A percentile compares a stretch with the other conserved stretches of the same genome.
Conservation (phyloP, 345 rosid species). For the Brassica incana region DNA sequence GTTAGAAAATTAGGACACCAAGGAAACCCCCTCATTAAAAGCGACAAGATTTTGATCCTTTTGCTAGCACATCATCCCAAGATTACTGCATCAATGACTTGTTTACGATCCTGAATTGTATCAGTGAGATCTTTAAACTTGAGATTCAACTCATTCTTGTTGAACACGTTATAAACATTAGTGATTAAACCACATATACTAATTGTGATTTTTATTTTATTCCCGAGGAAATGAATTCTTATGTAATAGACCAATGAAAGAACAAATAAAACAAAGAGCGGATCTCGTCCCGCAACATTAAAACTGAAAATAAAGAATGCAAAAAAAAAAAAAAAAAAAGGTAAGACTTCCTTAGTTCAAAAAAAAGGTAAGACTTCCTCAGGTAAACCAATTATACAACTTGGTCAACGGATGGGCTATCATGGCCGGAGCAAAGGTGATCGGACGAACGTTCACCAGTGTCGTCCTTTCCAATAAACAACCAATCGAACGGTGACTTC, state of each 20-base stretch:
- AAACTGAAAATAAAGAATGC: not conserved
- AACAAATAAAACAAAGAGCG: not conserved
- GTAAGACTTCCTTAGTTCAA: not conserved
- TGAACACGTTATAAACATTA: not conserved
- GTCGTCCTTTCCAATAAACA: constrained; percentile 35
- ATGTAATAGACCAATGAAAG: too few relatives aligned
- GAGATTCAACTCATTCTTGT: not conserved
- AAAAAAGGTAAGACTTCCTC: constrained; percentile 8
- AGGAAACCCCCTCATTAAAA: not conserved
- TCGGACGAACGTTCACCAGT: constrained; percentile 39
- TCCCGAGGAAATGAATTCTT: not conserved
- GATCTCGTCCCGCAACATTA: not conserved
- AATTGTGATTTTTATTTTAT: not conserved
- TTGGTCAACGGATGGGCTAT: constrained; percentile 24
- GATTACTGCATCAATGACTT: not conserved
- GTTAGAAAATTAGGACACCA: not conserved
- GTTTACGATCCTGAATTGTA: not conserved
- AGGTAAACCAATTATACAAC: not conserved
- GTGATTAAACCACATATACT: not conserved
- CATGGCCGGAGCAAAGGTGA: constrained; percentile 37
- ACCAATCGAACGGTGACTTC: constrained; percentile 46
- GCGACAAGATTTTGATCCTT: not conserved
- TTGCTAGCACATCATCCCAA: not conserved
- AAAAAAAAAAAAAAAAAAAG: not conserved
- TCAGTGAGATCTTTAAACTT: not conserved